These are phyloP conservation scores for Phytophthora pluvialis DNA, from an alignment of 352 stramenopile species.

Conservation along the genomic window DNA sequence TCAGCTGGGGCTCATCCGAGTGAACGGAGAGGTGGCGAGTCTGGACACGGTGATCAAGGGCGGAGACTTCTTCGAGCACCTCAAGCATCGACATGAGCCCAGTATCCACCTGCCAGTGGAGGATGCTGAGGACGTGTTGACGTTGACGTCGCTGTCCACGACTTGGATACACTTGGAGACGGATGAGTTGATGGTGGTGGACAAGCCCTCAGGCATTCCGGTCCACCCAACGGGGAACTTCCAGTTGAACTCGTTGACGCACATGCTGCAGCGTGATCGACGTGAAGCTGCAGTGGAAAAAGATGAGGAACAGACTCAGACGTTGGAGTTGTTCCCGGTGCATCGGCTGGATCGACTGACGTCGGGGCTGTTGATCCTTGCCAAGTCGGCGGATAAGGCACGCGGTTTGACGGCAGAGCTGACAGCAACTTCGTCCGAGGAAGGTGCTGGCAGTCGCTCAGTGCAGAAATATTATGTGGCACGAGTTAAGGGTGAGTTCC, in stretches of 20 bases:
- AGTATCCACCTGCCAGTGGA: constrained; percentile 57
- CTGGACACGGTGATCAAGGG: constrained; percentile 75
- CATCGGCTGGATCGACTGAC: constrained; percentile 96
- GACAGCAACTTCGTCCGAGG: constrained; percentile 25
- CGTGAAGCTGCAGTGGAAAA: constrained; percentile 2
- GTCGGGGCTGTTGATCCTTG: constrained; percentile 70
- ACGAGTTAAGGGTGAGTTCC: constrained; percentile 54
- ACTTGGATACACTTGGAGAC: constrained; percentile 55
- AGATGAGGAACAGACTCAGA: constrained; percentile 17
- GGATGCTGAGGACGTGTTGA: constrained; percentile 10
- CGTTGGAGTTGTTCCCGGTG: constrained; percentile 72
- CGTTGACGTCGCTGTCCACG: constrained; percentile 11
- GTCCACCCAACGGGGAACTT: constrained; percentile 93
- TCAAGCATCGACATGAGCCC: constrained; percentile 94
- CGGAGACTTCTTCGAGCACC: constrained; percentile 90
- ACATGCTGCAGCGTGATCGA: constrained; percentile 46
- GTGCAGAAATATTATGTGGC: constrained; percentile 69
- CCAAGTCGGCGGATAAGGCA: constrained; percentile 54
- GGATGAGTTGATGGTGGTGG: constrained; percentile 61
- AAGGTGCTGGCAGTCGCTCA: constrained; percentile 20
- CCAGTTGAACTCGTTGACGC: constrained; percentile 89
- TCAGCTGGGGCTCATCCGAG: constrained; percentile 80
- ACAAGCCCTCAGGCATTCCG: constrained; percentile 90
- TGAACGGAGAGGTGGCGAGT: constrained; percentile 72
- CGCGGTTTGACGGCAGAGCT: constrained; percentile 50